Percentiles rank a stretch among this genome's conserved stretches.
phyloP scores from a whole-genome alignment of 2,329 filamentous ascomycete genomes.

The Sphaerostilbella broomeana region DNA sequence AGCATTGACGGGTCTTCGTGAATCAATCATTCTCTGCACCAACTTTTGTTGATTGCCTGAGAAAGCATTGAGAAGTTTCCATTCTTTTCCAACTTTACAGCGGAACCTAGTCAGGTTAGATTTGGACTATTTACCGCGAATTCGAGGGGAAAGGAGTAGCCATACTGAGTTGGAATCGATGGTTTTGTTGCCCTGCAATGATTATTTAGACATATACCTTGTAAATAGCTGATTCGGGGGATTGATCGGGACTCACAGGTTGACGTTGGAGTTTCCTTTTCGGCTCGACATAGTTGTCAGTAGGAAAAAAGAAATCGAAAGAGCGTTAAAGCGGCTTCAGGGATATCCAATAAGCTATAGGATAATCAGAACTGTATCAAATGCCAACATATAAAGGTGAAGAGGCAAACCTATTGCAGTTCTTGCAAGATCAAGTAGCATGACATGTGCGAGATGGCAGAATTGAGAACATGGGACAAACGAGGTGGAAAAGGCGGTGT shows the following conservation, averaged over 20 bases:
- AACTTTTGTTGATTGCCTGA: slow-evolving; percentile 27
- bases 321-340: too few relatives aligned
- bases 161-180: slow-evolving; percentile 14
- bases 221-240: too few relatives aligned
- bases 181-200: slow-evolving; percentile 12
- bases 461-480: neutral
- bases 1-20: slow-evolving; percentile 17
- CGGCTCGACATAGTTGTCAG: slow-evolving; percentile 5
- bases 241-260: neutral
- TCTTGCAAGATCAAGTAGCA: too few relatives aligned
- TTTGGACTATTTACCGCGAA: too few relatives aligned
- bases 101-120: slow-evolving; percentile 29
- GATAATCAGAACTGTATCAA: too few relatives aligned
- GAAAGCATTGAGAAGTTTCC: slow-evolving; percentile 26
- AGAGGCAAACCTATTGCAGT: too few relatives aligned
- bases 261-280: neutral
- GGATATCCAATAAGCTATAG: too few relatives aligned
- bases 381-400: too few relatives aligned
- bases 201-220: too few relatives aligned
- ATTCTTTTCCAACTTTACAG: slow-evolving; percentile 32
- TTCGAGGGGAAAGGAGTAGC: too few relatives aligned
- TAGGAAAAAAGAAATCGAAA: too few relatives aligned
- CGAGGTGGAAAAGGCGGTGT: neutral
- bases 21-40: slow-evolving; percentile 17
- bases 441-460: neutral